phyloP scores from a whole-genome alignment of 2,329 filamentous ascomycete genomes.

The Neodidymelliopsis sp. region DNA sequence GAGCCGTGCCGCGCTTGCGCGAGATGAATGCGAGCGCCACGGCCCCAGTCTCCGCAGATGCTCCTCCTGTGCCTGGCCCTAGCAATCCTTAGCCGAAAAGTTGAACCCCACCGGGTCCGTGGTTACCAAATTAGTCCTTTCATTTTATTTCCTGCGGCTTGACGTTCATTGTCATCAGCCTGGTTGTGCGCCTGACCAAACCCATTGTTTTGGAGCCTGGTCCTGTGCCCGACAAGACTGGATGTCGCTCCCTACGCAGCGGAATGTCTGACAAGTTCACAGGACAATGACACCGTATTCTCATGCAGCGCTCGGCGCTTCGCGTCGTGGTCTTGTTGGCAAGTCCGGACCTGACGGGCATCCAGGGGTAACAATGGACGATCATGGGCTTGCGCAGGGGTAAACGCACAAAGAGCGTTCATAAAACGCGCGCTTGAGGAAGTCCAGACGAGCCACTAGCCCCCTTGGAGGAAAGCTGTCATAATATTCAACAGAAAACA shows the following conservation, averaged over 20 bases:
- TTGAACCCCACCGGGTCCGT: conserved; percentile 24
- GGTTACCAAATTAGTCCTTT: conserved; percentile 35
- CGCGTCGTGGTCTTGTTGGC: conserved; percentile 23
- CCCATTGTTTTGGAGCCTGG: conserved; percentile 22
- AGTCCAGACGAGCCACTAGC: conserved; percentile 26
- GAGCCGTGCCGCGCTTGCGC: conserved; percentile 22
- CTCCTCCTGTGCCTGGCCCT: conserved; percentile 33
- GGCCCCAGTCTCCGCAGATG: conserved; percentile 36
- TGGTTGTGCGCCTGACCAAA: conserved; percentile 17
- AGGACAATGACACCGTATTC: conserved; percentile 10
- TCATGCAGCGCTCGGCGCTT: conserved; percentile 23
- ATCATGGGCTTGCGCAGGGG: conserved; percentile 36
- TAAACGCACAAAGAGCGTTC: conserved; percentile 12
- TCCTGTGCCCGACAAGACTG: conserved; percentile 20
- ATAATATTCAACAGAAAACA: conserved; percentile 7
- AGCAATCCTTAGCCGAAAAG: conserved; percentile 26
- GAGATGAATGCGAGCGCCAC: conserved; percentile 39
- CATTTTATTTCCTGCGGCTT: conserved; percentile 30
- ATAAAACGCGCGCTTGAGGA: conserved; percentile 29
- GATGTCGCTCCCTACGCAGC: conserved; percentile 6
- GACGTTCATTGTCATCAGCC: conserved; percentile 18
- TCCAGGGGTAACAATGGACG: conserved; percentile 32
- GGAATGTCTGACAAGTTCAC: conserved; percentile 4
- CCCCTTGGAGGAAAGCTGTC: conserved; percentile 19
- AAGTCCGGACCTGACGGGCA: conserved; percentile 23